Evolutionary conservation across 2,329 filamentous ascomycete genomes (phyloP), one percentile per base, ranked within the genome.

Genomic region (Juglanconis oblonga): DNA sequence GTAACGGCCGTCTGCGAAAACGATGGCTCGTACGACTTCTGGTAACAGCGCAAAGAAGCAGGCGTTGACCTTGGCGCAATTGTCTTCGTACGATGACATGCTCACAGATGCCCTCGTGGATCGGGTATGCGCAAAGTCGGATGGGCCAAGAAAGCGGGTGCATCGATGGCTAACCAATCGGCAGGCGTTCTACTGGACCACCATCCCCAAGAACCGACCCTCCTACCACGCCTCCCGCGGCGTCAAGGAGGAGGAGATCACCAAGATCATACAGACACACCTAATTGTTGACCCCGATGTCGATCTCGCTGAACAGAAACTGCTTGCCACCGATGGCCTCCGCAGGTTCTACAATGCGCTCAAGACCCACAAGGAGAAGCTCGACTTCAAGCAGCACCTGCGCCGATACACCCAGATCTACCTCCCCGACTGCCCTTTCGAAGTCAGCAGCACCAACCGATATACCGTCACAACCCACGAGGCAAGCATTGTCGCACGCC

Each of bases 141-240:
- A 4, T 29, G 8, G 36, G 40, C 13, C n/a, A 45, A 29, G 5
- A 11, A 13, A 33, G 9, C 52, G 35, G 62, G 50, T 52, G 53
- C 55, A 55, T 56, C 57, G 56, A 44, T 44, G 55, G 64, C 67
- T 72, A 62, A 70, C 62, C 40, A 31, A 44, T 45, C 24, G 38
- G 10, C 58, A 97, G 94, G 89, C 92, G 9, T 97, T 91, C 75
- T 99, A 95, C 79, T 98, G 95, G 94, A 94, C 94, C 5, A 90
- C 86, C 4, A 97, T 97, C 61, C 93, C 94, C 65, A 99, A 99
- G 76, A 97, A 98, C 70, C 88, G 90, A 63, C 87, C 86, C 58
- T 91, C 91, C 58, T 98, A 96, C 74, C 90, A 91, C 68, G 84
- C 92, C 1, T 92, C 90, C 6, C 88, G 95, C 64, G 91, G 91